Evolutionary conservation across 345 rosid genomes (phyloP).

Genomic region (Eucalyptus grandis): DNA sequence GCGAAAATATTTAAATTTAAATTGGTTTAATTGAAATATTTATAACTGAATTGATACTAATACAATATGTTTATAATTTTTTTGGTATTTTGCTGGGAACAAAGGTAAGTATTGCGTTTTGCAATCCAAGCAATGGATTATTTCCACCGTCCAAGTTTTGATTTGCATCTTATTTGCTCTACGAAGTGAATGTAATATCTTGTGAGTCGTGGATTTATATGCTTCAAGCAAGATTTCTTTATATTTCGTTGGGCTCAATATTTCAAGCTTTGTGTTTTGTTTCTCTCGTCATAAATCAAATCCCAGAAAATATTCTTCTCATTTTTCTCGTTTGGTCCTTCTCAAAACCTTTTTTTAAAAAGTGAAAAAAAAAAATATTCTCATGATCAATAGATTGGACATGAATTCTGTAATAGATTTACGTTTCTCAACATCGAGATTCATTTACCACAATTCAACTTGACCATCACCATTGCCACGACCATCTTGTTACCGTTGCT

Average conservation of each 20-base stretch:
- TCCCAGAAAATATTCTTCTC: not conserved
- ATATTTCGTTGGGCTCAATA: not conserved
- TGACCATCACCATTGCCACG: not conserved
- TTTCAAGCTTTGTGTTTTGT: not conserved
- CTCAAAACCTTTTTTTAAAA: too few relatives aligned
- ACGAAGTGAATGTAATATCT: not conserved
- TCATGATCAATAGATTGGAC: not conserved
- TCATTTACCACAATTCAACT: not conserved
- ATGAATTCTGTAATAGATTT: not conserved
- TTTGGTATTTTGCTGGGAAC: not conserved
- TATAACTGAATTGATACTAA: accelerated
- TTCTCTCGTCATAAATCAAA: not conserved
- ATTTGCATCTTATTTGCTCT: not conserved
- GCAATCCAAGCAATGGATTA: not conserved
- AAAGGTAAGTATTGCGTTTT: not conserved
- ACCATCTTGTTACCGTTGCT: accelerated
- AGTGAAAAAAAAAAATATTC: too few relatives aligned
- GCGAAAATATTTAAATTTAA: accelerated
- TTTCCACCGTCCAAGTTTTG: not conserved
- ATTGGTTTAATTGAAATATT: accelerated
- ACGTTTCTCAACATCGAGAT: not conserved
- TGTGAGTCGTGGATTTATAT: not conserved
- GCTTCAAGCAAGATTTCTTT: not conserved
- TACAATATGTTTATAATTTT: accelerated
- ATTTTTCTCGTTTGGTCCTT: not conserved